Evolutionary conservation across 1,284 basidiomycete genomes (phyloP).

Genomic region (Tilletia indica): DNA sequence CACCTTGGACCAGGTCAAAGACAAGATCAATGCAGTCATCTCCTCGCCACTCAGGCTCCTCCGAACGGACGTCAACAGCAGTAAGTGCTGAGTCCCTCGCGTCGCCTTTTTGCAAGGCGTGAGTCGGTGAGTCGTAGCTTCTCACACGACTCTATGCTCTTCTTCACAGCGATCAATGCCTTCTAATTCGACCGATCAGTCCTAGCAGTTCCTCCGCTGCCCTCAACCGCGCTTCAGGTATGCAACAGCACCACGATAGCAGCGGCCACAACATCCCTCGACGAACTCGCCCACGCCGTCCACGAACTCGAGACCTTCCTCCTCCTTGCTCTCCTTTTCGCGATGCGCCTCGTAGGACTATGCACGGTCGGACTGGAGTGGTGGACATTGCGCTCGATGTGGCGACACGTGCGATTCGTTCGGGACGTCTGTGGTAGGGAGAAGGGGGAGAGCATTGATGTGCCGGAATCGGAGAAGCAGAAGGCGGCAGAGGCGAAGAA

Average conservation of each 20-base stretch:
- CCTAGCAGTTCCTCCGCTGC: conserved; percentile 29
- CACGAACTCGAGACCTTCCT: conserved; percentile 25
- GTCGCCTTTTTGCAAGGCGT: not conserved
- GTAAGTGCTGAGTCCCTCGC: conserved; percentile 16
- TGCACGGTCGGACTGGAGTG: conserved; percentile 30
- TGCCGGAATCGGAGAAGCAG: not conserved
- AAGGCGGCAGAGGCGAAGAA: not conserved
- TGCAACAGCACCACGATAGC: conserved; percentile 31
- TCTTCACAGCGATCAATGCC: conserved; percentile 23
- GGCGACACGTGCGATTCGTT: conserved; percentile 29
- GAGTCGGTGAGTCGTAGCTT: not conserved
- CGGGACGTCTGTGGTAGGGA: conserved; percentile 26
- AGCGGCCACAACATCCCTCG: conserved; percentile 35
- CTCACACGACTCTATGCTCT: not conserved
- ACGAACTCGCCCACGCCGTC: conserved; percentile 33
- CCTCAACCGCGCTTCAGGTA: not conserved
- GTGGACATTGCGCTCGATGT: conserved; percentile 34
- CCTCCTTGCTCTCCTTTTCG: conserved; percentile 25
- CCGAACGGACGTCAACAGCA: conserved; percentile 34
- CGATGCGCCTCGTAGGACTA: conserved; percentile 28
- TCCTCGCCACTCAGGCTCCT: conserved; percentile 38
- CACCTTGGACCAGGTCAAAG: conserved; percentile 71
- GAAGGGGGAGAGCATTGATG: not conserved
- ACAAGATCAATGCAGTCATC: conserved; percentile 64
- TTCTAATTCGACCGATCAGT: conserved; percentile 35